phyloP scores from a whole-genome alignment of 331 rosid species.

The Rhamnella rubrinervis region DNA sequence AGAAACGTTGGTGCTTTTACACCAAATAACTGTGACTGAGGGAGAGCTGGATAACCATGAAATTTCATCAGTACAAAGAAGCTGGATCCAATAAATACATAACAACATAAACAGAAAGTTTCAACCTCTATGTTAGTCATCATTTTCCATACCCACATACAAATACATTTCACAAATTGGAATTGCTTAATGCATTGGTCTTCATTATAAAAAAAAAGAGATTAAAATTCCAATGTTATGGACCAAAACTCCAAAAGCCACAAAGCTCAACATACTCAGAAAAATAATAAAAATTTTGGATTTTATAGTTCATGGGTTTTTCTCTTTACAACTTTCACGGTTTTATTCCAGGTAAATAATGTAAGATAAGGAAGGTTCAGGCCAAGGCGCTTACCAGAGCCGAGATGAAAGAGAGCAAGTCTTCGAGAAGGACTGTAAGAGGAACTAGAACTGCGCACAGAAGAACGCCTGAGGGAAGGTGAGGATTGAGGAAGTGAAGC shows the following conservation, averaged over 20 bases:
- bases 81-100: not conserved
- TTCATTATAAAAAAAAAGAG: no score
- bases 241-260: not conserved
- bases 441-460: constrained; percentile 15
- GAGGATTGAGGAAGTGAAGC: constrained; percentile 22
- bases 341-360: not conserved
- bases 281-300: no score
- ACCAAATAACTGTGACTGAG: constrained; percentile 44
- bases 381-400: constrained; percentile 20
- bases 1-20: constrained; percentile 41
- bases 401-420: constrained; percentile 57
- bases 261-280: not conserved
- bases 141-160: not conserved
- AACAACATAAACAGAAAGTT: not conserved
- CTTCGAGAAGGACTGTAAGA: constrained; percentile 46
- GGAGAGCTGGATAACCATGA: constrained; percentile 41
- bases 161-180: constrained; percentile 3
- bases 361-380: not conserved
- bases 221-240: not conserved
- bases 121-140: not conserved
- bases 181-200: no score
- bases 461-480: constrained; percentile 2
- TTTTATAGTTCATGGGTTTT: constrained; percentile 5
- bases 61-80: constrained; percentile 1
- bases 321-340: not conserved